phyloP scores from a whole-genome alignment of 2,329 filamentous ascomycete species.

The Calonectria fujianensis region DNA sequence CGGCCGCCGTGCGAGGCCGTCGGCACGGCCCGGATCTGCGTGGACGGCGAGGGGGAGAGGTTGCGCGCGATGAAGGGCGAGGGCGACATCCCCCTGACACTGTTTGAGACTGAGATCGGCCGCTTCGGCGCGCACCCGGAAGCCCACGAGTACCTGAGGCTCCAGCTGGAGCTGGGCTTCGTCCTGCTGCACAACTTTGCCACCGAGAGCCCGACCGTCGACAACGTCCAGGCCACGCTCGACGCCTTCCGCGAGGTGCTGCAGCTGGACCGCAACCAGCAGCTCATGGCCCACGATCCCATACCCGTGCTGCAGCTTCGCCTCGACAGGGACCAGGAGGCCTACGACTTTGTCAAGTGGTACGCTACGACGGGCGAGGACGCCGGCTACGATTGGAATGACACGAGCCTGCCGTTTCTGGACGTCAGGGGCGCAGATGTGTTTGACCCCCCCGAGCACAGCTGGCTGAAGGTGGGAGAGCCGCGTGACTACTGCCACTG shows the following conservation, averaged over 20 bases:
- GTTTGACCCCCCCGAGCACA: slow-evolving; percentile 6
- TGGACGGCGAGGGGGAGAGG: not conserved
- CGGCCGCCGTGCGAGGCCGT: not conserved
- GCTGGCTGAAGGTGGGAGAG: slow-evolving; percentile 1
- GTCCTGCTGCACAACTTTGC: slow-evolving; percentile 4
- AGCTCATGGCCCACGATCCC: not conserved
- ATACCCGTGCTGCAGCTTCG: not conserved
- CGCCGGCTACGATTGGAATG: not conserved
- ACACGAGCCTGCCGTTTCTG: slow-evolving; percentile 4
- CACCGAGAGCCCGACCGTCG: not conserved
- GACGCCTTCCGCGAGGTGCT: not conserved
- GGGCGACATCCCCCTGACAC: not conserved
- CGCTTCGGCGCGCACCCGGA: not conserved
- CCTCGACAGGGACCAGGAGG: slow-evolving; percentile 15
- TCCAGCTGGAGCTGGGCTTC: not conserved
- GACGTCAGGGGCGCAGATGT: not conserved
- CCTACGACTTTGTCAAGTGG: slow-evolving; percentile 14
- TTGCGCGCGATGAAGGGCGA: not conserved
- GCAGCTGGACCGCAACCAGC: not conserved
- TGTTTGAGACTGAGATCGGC: not conserved
- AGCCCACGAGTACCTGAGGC: not conserved
- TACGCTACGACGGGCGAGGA: slow-evolving; percentile 1
- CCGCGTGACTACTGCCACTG: not conserved
- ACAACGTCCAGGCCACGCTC: not conserved
- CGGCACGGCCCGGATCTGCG: not conserved